phyloP scores from a whole-genome alignment of 805 yeast genomes.

The Monosporozyma yasuniensis region DNA sequence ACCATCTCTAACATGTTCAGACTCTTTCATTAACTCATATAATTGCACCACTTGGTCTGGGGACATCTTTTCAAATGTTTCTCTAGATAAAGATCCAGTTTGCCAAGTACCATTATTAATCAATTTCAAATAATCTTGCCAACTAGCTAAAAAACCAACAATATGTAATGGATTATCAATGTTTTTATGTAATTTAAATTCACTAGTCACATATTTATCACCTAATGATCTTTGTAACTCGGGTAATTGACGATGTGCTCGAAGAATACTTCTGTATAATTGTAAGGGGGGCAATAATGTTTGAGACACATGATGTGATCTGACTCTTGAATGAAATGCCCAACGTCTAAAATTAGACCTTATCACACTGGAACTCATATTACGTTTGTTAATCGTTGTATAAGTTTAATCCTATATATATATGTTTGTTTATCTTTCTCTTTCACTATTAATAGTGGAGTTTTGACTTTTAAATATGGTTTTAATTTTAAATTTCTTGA shows the following conservation, averaged over 20 bases:
- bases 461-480: not conserved
- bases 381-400: no score
- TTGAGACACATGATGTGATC: not conserved
- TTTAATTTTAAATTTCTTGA: not conserved
- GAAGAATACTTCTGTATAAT: slow-evolving; percentile 67
- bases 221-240: slow-evolving; percentile 68
- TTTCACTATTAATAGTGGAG: no score
- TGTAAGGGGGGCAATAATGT: slow-evolving; percentile 72
- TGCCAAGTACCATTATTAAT: slow-evolving; percentile 58
- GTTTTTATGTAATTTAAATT: slow-evolving; percentile 73
- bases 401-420: not conserved
- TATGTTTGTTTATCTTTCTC: not conserved
- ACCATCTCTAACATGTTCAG: slow-evolving; percentile 21
- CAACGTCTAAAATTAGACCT: not conserved
- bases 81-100: slow-evolving; percentile 50
- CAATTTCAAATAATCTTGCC: slow-evolving; percentile 77
- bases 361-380: not conserved
- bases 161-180: slow-evolving; percentile 88
- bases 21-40: slow-evolving; percentile 72
- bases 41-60: slow-evolving; percentile 85
- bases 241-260: slow-evolving; percentile 72
- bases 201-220: slow-evolving; percentile 80
- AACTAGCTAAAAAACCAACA: slow-evolving; percentile 83
- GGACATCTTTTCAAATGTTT: slow-evolving; percentile 69
- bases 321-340: slow-evolving; percentile 14